These are phyloP conservation scores for Paramecium tetraurelia DNA, from an alignment of 73 alveolate species.

Conservation along the genomic window DNA sequence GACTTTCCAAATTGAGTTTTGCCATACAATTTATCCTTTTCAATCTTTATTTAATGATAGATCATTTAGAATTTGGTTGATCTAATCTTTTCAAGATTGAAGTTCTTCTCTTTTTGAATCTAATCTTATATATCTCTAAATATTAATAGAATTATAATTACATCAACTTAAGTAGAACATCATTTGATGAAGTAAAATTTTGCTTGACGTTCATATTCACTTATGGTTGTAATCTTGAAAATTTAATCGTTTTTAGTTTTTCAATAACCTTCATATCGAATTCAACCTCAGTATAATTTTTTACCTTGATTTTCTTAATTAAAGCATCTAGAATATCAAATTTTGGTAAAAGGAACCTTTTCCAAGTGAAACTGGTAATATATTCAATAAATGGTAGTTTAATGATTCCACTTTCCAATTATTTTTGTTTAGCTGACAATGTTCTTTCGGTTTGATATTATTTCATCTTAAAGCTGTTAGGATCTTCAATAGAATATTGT, in stretches of 20 bases:
- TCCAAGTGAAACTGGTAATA: not conserved
- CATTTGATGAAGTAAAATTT: not conserved
- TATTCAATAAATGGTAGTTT: not conserved
- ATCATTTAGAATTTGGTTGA: not conserved
- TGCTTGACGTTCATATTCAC: not conserved
- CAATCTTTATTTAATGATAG: not conserved
- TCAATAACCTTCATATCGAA: not conserved
- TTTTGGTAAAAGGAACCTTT: not conserved
- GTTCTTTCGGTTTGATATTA: not conserved
- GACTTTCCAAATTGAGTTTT: not conserved
- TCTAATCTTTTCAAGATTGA: not conserved
- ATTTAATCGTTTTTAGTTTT: not conserved
- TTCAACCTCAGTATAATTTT: not conserved
- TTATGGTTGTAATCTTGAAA: not conserved
- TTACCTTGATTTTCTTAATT: not conserved
- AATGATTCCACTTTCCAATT: not conserved
- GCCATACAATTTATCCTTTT: not conserved
- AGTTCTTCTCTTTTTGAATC: not conserved
- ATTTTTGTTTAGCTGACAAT: not conserved
- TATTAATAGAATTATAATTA: not conserved
- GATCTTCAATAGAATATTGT: not conserved
- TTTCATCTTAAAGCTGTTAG: not conserved
- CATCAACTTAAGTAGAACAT: not conserved
- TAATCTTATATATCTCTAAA: not conserved
- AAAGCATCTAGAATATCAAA: not conserved